Percentiles rank a stretch among this genome's conserved stretches.
Conservation (phyloP, 2,329 filamentous ascomycete species). For the Fusarium albidum region DNA sequence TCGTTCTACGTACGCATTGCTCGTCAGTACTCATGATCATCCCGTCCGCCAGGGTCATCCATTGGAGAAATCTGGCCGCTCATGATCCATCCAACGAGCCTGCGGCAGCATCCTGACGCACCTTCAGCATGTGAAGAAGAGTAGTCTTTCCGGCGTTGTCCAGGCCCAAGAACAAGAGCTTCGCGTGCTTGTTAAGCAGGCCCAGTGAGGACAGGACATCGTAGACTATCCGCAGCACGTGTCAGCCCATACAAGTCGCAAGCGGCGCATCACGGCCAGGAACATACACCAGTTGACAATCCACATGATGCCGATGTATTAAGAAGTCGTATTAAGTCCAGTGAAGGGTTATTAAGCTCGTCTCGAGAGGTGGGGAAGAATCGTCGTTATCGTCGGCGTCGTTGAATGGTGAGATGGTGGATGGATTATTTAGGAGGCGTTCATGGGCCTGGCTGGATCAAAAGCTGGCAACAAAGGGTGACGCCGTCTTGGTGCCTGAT, state of each 20-base stretch:
- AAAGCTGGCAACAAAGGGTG: constrained; percentile 44
- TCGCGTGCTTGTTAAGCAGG: constrained; percentile 94
- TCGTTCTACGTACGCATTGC: constrained; percentile 73
- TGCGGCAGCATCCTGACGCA: constrained; percentile 50
- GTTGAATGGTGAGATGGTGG: constrained; percentile 31
- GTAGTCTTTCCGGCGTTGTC: constrained; percentile 97
- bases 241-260: constrained; percentile 42
- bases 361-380: constrained; percentile 17
- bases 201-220: constrained; percentile 88
- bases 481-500: constrained; percentile 33
- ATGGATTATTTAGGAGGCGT: constrained; percentile 32
- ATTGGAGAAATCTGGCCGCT: constrained; percentile 2
- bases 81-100: constrained; percentile 3
- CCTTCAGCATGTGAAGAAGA: constrained; percentile 94
- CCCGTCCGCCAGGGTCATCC: constrained; percentile 3
- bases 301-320: constrained; percentile 72
- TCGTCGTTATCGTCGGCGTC: constrained; percentile 39
- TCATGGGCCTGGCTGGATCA: constrained; percentile 25
- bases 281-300: constrained; percentile 93
- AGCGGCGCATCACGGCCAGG: constrained; percentile 15
- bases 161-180: constrained; percentile 91
- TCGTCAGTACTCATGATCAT: constrained; percentile 35
- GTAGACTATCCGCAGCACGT: constrained; percentile 67
- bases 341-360: constrained; percentile 25
- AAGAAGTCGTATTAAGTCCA: constrained; percentile 30